Conservation (phyloP, 345 rosid genomes). For the Isatis tinctoria region DNA sequence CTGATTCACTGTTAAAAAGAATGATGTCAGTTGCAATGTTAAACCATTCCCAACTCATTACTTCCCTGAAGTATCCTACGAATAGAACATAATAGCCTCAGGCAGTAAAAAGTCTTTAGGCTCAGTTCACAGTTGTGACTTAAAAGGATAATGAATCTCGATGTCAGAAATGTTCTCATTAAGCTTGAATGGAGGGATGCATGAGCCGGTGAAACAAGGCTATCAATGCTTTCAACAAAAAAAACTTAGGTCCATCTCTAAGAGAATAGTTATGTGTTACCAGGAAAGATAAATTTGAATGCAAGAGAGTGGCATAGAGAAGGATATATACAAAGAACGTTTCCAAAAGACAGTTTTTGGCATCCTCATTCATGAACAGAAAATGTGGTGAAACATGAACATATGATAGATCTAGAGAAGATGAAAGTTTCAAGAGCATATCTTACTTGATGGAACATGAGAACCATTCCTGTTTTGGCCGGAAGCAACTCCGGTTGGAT, state of each 20-base stretch:
- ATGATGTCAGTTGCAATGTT: constrained; percentile 16
- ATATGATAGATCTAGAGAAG: not conserved
- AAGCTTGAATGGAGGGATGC: not conserved
- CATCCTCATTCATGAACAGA: not conserved
- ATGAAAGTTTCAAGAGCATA: not conserved
- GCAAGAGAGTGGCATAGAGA: not conserved
- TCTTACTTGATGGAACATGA: constrained; percentile 60
- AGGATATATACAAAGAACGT: not conserved
- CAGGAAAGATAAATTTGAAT: not conserved
- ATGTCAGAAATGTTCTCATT: not conserved
- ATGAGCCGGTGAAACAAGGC: too few relatives aligned
- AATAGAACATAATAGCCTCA: not conserved
- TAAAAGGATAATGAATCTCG: not conserved
- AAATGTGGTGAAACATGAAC: not conserved
- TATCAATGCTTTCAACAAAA: too few relatives aligned
- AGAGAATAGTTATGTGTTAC: too few relatives aligned
- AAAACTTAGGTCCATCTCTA: too few relatives aligned
- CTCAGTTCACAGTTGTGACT: not conserved
- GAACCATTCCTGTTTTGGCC: constrained; percentile 60
- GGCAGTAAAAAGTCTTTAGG: not conserved
- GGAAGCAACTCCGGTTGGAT: constrained; percentile 46
- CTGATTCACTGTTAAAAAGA: constrained; percentile 51
- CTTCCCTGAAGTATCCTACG: not conserved
- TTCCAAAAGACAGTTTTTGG: not conserved
- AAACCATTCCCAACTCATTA: not conserved